Percentiles rank a stretch among this genome's conserved stretches.
Conservation (phyloP, 2,329 filamentous ascomycete genomes). For the Colletotrichum falcatum region DNA sequence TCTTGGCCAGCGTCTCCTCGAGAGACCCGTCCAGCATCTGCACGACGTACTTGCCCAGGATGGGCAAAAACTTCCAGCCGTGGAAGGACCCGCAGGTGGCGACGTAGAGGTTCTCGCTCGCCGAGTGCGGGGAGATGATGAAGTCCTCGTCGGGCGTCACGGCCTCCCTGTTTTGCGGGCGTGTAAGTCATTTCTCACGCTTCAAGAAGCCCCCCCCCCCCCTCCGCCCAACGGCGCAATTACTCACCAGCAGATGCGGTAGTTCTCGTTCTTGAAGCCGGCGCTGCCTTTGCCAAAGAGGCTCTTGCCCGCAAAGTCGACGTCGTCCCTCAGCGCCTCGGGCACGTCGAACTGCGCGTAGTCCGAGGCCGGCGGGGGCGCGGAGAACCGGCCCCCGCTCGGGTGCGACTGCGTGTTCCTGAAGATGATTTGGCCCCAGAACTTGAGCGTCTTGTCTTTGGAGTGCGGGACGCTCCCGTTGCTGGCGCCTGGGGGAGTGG, state of each 20-base stretch:
- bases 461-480: conserved; percentile 62
- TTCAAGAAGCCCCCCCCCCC: too few relatives aligned
- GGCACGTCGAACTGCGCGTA: conserved; percentile 67
- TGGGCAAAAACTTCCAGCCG: conserved; percentile 63
- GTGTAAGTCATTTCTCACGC: background rate
- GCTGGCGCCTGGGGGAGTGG: conserved; percentile 45
- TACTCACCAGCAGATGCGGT: conserved; percentile 67
- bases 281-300: conserved; percentile 65
- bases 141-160: conserved; percentile 64
- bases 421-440: conserved; percentile 65
- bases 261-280: conserved; percentile 64
- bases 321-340: conserved; percentile 60
- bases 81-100: conserved; percentile 68
- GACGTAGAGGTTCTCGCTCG: conserved; percentile 61
- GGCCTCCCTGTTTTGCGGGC: conserved; percentile 59
- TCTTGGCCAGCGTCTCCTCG: conserved; percentile 48
- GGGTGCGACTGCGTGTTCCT: conserved; percentile 58
- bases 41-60: conserved; percentile 62
- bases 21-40: conserved; percentile 54
- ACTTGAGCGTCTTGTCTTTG: conserved; percentile 54
- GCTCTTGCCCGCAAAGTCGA: conserved; percentile 60
- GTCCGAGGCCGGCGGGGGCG: conserved; percentile 59
- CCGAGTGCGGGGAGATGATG: conserved; percentile 60
- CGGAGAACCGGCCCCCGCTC: conserved; percentile 60
- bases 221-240: too few relatives aligned